A percentile compares a stretch with the other conserved stretches of the same genome.
Conservation (phyloP, 2,329 filamentous ascomycete species). For the Penicillium sp. region DNA sequence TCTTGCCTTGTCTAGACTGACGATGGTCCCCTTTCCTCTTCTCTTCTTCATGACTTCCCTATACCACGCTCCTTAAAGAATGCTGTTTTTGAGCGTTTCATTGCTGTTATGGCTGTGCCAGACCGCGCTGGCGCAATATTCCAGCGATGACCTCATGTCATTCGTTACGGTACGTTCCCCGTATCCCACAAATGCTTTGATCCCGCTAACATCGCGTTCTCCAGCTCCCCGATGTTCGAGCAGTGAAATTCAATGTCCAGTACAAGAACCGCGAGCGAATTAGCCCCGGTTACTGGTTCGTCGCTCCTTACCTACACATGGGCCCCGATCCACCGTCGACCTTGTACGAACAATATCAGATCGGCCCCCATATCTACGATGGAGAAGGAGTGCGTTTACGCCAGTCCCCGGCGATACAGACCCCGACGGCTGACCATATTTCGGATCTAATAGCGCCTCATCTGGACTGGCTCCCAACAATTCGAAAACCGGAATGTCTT, state of each 20-base stretch:
- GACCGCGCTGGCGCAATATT: slow-evolving; percentile 6
- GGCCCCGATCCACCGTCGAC: slow-evolving; percentile 25
- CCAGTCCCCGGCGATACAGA: background rate
- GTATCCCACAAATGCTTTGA: background rate
- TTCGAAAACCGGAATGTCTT: slow-evolving; percentile 48
- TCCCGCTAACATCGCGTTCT: background rate
- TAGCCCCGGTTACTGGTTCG: slow-evolving; percentile 50
- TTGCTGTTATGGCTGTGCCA: slow-evolving; percentile 11
- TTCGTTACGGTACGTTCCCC: slow-evolving; percentile 7
- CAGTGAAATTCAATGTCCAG: slow-evolving; percentile 29
- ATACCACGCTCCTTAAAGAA: slow-evolving; percentile 5
- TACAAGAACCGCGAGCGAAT: slow-evolving; percentile 26
- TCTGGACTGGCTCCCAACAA: slow-evolving; percentile 48
- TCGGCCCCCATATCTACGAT: slow-evolving; percentile 53
- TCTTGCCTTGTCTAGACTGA: background rate
- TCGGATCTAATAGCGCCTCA: slow-evolving; percentile 34
- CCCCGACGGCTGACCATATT: background rate
- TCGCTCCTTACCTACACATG: slow-evolving; percentile 45
- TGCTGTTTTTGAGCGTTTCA: slow-evolving; percentile 2
- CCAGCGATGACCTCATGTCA: slow-evolving; percentile 9
- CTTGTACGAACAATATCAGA: slow-evolving; percentile 41
- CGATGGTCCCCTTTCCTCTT: background rate
- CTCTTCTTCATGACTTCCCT: background rate
- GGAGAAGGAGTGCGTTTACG: slow-evolving; percentile 41
- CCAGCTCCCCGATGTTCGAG: slow-evolving; percentile 26